These are phyloP conservation scores for Phytophthora boehmeriae DNA, from an alignment of 352 stramenopile genomes.

Conservation along the genomic window DNA sequence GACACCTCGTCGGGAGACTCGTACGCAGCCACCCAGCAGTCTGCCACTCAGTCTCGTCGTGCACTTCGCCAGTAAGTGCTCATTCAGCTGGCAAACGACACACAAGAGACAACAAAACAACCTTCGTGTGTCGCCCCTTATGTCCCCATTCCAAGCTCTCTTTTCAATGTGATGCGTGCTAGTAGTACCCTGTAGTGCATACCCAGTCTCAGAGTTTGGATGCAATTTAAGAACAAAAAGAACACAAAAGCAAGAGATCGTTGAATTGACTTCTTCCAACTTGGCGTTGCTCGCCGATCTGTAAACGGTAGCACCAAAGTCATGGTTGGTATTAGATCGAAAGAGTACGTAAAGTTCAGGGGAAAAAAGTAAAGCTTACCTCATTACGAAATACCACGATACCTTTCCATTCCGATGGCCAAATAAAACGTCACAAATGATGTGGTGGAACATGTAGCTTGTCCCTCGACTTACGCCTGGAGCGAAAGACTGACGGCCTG, in stretches of 20 bases:
- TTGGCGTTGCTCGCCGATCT: too few species aligned
- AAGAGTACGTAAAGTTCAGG: too few species aligned
- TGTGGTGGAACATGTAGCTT: background rate
- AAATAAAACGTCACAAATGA: too few species aligned
- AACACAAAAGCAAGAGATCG: background rate
- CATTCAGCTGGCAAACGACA: slow-evolving; percentile 12
- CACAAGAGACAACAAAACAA: background rate
- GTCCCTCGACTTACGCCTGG: slow-evolving; percentile 46
- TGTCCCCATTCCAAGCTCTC: background rate
- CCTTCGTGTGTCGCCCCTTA: too few species aligned
- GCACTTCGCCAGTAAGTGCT: slow-evolving; percentile 26
- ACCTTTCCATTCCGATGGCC: too few species aligned
- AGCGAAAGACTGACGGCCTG: slow-evolving; percentile 67
- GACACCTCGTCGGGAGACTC: slow-evolving; percentile 25
- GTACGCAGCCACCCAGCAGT: slow-evolving; percentile 12
- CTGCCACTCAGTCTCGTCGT: slow-evolving; percentile 20
- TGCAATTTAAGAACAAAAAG: background rate
- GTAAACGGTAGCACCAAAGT: too few species aligned
- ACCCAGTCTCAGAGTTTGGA: too few species aligned
- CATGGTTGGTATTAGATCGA: too few species aligned
- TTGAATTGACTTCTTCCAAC: background rate
- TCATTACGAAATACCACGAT: too few species aligned
- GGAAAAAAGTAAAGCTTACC: too few species aligned
- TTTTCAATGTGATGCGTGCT: slow-evolving; percentile 11
- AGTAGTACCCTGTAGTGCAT: too few species aligned